Conservation (phyloP, 148 eudicot species). For the Selenicereus undatus region DNA sequence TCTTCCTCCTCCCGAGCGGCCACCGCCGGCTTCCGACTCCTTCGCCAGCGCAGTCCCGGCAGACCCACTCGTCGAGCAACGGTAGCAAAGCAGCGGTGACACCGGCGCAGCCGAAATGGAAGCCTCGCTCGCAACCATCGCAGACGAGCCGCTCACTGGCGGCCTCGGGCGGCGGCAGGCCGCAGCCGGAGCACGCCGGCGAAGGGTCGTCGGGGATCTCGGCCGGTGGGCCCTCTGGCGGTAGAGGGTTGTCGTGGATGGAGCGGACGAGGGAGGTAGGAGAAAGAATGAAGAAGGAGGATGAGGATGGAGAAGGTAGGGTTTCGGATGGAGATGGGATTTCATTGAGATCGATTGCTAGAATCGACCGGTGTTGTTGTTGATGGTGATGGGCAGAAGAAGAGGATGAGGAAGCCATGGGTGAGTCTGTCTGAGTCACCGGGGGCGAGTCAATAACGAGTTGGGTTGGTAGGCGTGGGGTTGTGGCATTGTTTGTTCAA, state of each 20-base stretch:
- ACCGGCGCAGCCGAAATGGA: conserved; percentile 37
- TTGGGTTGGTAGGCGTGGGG: background rate
- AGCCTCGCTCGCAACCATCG: conserved; percentile 61
- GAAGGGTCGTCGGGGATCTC: conserved; percentile 31
- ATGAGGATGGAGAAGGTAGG: conserved; percentile 29
- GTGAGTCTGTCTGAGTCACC: background rate
- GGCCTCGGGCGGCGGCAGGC: conserved; percentile 22
- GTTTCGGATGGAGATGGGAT: conserved; percentile 42
- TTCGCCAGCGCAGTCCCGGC: conserved; percentile 16
- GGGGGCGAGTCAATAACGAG: background rate
- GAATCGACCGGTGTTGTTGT: conserved; percentile 21
- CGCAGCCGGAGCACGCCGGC: background rate
- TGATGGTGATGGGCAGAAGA: conserved; percentile 5
- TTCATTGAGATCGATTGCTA: conserved; percentile 52
- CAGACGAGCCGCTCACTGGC: conserved; percentile 26
- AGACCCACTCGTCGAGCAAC: conserved; percentile 44
- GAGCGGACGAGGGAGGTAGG: conserved; percentile 42
- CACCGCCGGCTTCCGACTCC: conserved; percentile 36
- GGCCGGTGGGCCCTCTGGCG: conserved; percentile 37
- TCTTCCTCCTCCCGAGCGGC: conserved; percentile 37
- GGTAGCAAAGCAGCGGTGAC: conserved; percentile 15
- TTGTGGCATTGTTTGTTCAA: conserved; percentile 5
- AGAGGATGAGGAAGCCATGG: conserved; percentile 28
- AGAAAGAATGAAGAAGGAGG: conserved; percentile 19
- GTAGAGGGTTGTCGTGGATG: conserved; percentile 31